Evolutionary conservation across 2,329 filamentous ascomycete species (phyloP).

Genomic region (Microsporum audouinii): DNA sequence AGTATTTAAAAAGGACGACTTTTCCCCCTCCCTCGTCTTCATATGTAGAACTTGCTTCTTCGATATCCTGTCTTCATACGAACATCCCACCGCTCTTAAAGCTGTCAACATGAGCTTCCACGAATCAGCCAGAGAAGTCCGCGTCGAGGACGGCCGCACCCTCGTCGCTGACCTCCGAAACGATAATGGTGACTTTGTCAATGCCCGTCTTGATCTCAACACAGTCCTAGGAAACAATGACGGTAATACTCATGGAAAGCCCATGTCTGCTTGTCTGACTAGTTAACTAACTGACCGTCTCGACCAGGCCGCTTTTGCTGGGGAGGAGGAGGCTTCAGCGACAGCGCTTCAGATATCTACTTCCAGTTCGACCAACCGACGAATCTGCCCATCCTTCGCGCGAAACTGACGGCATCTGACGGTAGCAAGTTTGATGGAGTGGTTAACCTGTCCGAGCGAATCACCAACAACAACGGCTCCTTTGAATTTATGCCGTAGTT

Average conservation of each 20-base stretch:
- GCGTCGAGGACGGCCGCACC: not conserved
- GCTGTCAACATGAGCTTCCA: not conserved
- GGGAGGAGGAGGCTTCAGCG: not conserved
- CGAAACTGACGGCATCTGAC: not conserved
- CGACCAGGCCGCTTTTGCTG: not conserved
- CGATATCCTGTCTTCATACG: not conserved
- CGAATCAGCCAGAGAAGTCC: not conserved
- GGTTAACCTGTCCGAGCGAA: not conserved
- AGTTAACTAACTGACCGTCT: not conserved
- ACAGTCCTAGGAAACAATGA: not conserved
- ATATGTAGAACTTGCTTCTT: no score
- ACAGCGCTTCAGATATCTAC: not conserved
- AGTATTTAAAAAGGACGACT: no score
- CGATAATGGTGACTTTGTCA: not conserved
- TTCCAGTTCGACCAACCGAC: not conserved
- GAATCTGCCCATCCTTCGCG: not conserved
- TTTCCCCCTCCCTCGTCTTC: no score
- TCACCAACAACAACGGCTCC: not conserved
- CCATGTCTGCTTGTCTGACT: not conserved
- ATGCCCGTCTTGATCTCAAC: not conserved
- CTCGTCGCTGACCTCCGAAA: not conserved
- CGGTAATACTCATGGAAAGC: not conserved
- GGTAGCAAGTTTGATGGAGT: not conserved
- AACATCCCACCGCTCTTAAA: not conserved
- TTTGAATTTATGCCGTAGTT: not conserved